Percentiles rank a stretch among this genome's conserved stretches.
These are phyloP conservation scores for Fusarium sp. DNA, from an alignment of 2,329 filamentous ascomycete genomes.

Conservation along the genomic window DNA sequence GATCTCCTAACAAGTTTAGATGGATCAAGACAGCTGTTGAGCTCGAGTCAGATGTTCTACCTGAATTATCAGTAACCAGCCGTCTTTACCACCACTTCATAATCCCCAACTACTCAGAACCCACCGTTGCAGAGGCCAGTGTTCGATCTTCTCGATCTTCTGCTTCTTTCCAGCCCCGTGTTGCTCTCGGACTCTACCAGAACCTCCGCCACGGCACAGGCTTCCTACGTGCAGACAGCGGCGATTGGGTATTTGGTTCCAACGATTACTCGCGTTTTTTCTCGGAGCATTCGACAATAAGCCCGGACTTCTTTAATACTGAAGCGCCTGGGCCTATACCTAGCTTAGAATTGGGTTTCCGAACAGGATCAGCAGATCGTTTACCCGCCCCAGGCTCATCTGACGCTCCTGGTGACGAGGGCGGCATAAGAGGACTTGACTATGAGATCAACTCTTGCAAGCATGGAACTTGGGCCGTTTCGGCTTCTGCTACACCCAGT, in stretches of 20 bases:
- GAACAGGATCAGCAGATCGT: slow-evolving; percentile 42
- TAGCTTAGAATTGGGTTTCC: slow-evolving; percentile 60
- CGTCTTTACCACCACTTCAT: slow-evolving; percentile 54
- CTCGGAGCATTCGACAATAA: slow-evolving; percentile 51
- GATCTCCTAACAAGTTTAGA: slow-evolving; percentile 31
- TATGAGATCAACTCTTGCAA: slow-evolving; percentile 46
- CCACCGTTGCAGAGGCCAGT: slow-evolving; percentile 56
- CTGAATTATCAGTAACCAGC: slow-evolving; percentile 54
- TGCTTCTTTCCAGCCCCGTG: slow-evolving; percentile 44
- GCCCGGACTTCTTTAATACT: slow-evolving; percentile 49
- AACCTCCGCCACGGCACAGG: slow-evolving; percentile 53
- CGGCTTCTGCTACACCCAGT: slow-evolving; percentile 50
- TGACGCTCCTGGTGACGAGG: slow-evolving; percentile 43
- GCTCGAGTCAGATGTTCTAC: slow-evolving; percentile 54
- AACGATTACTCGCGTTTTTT: slow-evolving; percentile 52
- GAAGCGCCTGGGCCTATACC: slow-evolving; percentile 52
- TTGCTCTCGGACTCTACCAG: slow-evolving; percentile 54
- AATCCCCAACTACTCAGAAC: slow-evolving; percentile 48
- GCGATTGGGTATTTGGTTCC: slow-evolving; percentile 55
- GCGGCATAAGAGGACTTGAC: slow-evolving; percentile 57
- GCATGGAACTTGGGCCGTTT: slow-evolving; percentile 58
- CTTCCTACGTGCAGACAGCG: slow-evolving; percentile 59
- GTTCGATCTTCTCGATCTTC: slow-evolving; percentile 45
- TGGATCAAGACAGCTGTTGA: slow-evolving; percentile 48
- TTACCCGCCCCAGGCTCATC: slow-evolving; percentile 25